Conservation (phyloP, 805 yeast species). For the Yarrowia keelungensis region DNA sequence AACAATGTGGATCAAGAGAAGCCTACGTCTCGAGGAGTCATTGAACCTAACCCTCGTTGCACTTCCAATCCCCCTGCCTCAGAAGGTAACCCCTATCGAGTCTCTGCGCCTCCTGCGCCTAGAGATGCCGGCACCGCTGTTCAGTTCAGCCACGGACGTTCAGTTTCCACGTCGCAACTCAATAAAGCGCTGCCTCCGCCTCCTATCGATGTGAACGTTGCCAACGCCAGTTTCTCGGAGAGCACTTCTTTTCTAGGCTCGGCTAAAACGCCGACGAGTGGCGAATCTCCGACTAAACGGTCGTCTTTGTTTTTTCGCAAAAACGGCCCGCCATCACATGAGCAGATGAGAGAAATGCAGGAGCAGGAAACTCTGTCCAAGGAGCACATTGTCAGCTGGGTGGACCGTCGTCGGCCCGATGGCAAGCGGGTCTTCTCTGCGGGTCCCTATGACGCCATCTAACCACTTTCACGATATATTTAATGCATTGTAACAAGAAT, state of each 20-base stretch:
- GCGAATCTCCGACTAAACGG: conserved; percentile 11
- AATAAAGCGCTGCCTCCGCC: conserved; percentile 24
- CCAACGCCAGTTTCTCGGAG: conserved; percentile 5
- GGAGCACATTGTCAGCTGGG: conserved; percentile 38
- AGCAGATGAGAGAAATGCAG: conserved; percentile 8
- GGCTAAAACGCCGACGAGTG: conserved; percentile 11
- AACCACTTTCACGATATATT: background rate
- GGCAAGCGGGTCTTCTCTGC: conserved; percentile 29
- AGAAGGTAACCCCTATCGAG: background rate
- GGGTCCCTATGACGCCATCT: conserved; percentile 26
- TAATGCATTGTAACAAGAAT: too few relatives aligned
- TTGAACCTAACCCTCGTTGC: background rate
- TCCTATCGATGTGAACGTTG: conserved; percentile 12
- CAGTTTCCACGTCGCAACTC: conserved; percentile 21
- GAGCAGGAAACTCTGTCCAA: conserved; percentile 25
- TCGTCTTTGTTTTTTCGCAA: conserved; percentile 29
- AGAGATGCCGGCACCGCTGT: background rate
- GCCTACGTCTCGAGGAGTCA: conserved; percentile 6
- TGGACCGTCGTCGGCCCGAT: conserved; percentile 21
- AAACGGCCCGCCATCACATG: conserved; percentile 8
- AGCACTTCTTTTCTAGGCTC: conserved; percentile 11
- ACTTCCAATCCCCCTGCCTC: too few relatives aligned
- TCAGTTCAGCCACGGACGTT: background rate
- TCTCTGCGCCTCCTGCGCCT: conserved; percentile 13
- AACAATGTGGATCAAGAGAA: conserved; percentile 24